phyloP scores from a whole-genome alignment of 2,329 filamentous ascomycete species.

The Zymoseptoria crescenta region DNA sequence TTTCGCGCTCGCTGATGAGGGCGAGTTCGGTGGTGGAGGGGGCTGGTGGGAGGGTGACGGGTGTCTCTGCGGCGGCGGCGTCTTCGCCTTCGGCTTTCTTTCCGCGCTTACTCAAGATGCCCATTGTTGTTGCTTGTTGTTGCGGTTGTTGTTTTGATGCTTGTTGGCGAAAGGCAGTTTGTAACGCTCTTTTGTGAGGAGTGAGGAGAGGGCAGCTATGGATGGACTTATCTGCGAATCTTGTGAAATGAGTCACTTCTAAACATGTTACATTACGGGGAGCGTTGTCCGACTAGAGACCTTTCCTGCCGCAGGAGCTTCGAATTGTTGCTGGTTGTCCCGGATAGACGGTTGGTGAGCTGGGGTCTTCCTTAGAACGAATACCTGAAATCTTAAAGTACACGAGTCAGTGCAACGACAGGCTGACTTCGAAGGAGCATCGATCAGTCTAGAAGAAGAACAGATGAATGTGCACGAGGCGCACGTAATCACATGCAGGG shows the following conservation, averaged over 20 bases:
- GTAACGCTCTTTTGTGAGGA: background rate
- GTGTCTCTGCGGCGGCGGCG: background rate
- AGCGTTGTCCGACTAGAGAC: background rate
- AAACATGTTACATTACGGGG: background rate
- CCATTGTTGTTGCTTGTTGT: background rate
- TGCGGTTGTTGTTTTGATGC: background rate
- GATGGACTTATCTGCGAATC: background rate
- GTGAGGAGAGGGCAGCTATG: background rate
- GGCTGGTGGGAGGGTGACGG: background rate
- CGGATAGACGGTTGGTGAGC: background rate
- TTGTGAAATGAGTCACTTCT: background rate
- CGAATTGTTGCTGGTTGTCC: background rate
- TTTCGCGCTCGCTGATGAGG: background rate
- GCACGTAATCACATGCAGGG: background rate
- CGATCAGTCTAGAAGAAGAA: background rate
- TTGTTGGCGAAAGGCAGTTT: background rate
- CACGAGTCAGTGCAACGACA: background rate
- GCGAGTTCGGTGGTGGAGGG: background rate
- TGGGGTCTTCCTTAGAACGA: background rate
- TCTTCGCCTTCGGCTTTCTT: background rate
- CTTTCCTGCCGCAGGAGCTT: background rate
- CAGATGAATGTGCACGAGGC: background rate
- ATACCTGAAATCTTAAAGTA: background rate
- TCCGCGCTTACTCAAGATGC: background rate
- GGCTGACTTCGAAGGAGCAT: background rate